A percentile compares a stretch with the other conserved stretches of the same genome.
These are phyloP conservation scores for Anthoceros angustus DNA, from an alignment of 225 moss, liverwort and hornwort genomes.

Conservation along the genomic window DNA sequence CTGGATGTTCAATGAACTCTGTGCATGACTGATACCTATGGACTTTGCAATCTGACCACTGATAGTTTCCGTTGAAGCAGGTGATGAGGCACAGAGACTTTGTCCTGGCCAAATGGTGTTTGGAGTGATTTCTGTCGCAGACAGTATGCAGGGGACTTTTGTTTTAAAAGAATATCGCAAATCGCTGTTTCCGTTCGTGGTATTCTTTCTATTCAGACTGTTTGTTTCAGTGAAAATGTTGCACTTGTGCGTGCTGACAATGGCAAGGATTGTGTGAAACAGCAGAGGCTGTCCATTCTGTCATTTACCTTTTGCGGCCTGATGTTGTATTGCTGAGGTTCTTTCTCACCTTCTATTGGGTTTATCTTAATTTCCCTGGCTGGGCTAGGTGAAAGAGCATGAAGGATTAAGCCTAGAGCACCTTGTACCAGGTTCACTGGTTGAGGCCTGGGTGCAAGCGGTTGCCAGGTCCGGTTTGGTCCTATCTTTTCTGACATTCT, in stretches of 20 bases:
- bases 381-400: slow-evolving; percentile 60
- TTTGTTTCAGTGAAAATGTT: background rate
- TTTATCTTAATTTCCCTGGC: background rate
- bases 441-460: slow-evolving; percentile 70
- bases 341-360: background rate
- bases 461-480: slow-evolving; percentile 71
- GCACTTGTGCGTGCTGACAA: no score
- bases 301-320: background rate
- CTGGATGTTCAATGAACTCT: background rate
- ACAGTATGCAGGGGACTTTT: slow-evolving; percentile 66
- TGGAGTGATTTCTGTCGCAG: slow-evolving; percentile 63
- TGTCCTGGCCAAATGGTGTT: slow-evolving; percentile 64
- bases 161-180: slow-evolving; percentile 51
- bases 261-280: no score
- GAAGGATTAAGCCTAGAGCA: slow-evolving; percentile 68
- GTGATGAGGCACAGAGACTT: slow-evolving; percentile 31
- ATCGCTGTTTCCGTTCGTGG: slow-evolving; percentile 46
- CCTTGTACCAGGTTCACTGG: slow-evolving; percentile 67
- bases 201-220: slow-evolving; percentile 12
- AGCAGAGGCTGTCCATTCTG: no score
- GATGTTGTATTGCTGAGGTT: background rate
- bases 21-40: background rate
- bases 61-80: slow-evolving; percentile 25
- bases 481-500: slow-evolving; percentile 84
- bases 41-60: background rate